These are phyloP conservation scores for Xylaria sp. DNA, from an alignment of 2,329 filamentous ascomycete species.

Conservation along the genomic window DNA sequence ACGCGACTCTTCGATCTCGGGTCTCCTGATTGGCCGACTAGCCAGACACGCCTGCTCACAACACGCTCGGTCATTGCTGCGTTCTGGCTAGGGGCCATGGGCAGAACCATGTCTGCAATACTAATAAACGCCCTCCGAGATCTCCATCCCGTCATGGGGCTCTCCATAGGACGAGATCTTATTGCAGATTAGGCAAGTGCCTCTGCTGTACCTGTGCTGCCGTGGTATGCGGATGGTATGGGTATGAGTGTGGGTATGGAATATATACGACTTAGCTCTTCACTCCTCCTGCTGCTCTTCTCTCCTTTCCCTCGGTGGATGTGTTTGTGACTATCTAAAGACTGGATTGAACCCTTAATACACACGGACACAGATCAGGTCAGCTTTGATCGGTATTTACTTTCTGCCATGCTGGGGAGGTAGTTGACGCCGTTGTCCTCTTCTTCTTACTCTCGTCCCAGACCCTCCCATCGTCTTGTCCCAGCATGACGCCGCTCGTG, in stretches of 20 bases:
- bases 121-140: constrained; percentile 28
- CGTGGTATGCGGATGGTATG: neutral
- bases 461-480: constrained; percentile 13
- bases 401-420: constrained; percentile 36
- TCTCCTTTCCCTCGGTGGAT: constrained; percentile 12
- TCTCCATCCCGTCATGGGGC: constrained; percentile 29
- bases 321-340: constrained; percentile 15
- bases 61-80: constrained; percentile 15
- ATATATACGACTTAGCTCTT: constrained; percentile 39
- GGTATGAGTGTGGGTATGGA: constrained; percentile 1
- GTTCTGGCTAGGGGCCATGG: constrained; percentile 11
- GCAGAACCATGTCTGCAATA: constrained; percentile 20
- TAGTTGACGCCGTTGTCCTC: constrained; percentile 16
- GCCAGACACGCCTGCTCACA: constrained; percentile 9
- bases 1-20: constrained; percentile 22
- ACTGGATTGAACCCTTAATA: constrained; percentile 12
- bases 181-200: constrained; percentile 33
- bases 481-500: constrained; percentile 33
- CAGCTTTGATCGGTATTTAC: constrained; percentile 13
- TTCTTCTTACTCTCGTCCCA: constrained; percentile 12
- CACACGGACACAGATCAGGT: constrained; percentile 16
- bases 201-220: constrained; percentile 7
- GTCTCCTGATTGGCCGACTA: constrained; percentile 22
- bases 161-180: constrained; percentile 16
- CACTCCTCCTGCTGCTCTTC: constrained; percentile 10